phyloP scores from a whole-genome alignment of 179 eudicot species.

The Silene coronaria region DNA sequence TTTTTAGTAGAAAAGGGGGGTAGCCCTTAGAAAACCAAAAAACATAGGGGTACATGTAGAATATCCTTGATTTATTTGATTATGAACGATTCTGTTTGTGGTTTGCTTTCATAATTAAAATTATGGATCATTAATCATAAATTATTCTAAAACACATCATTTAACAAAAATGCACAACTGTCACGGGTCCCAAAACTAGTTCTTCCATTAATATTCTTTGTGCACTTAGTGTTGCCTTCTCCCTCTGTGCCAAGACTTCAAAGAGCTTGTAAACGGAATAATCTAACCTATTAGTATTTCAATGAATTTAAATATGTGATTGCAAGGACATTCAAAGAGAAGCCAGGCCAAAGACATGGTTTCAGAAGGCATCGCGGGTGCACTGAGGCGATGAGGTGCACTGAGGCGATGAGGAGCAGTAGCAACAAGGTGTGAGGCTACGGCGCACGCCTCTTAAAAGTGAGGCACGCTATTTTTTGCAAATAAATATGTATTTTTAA shows the following conservation, averaged over 20 bases:
- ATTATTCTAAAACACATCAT: no score
- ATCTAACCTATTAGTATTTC: background rate
- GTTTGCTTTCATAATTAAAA: no score
- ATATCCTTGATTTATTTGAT: no score
- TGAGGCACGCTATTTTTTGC: background rate
- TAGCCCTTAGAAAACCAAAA: no score
- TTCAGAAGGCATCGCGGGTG: background rate
- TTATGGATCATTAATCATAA: no score
- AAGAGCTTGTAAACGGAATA: background rate
- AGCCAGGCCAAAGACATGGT: background rate
- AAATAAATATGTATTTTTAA: no score
- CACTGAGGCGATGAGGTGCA: background rate
- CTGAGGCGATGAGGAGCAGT: background rate
- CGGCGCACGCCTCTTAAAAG: background rate
- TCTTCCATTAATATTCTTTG: background rate
- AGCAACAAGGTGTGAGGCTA: background rate
- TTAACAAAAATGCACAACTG: no score
- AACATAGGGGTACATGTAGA: no score
- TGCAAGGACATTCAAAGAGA: background rate
- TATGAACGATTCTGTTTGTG: no score
- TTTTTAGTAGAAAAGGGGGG: no score
- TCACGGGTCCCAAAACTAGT: no score
- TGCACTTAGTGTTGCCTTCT: no score
- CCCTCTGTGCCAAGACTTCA: background rate
- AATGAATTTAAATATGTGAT: background rate